Conservation (phyloP, 768 basidiomycete species). For the Calocera cornea region DNA sequence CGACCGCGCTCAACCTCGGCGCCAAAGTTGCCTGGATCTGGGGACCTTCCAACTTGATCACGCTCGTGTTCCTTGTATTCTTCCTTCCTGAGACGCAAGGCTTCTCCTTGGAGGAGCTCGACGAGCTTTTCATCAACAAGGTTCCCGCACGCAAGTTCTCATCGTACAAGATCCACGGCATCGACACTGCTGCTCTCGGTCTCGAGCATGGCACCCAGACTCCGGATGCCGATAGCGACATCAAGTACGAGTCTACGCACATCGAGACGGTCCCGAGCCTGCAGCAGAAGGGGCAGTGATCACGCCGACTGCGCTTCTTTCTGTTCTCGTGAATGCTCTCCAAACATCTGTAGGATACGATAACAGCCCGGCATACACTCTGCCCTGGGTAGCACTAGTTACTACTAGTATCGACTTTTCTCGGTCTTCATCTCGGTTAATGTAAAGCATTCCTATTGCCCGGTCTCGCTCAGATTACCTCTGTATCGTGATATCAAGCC, state of each 20-base stretch:
- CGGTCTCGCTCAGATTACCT: not conserved
- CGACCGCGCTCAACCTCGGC: constrained; percentile 10
- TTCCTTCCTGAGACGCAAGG: constrained; percentile 8
- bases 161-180: not conserved
- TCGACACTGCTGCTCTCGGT: not conserved
- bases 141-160: not conserved
- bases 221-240: not conserved
- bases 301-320: not conserved
- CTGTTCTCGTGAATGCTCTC: not conserved
- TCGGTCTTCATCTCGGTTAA: not conserved
- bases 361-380: not conserved
- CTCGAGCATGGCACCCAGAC: not conserved
- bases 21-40: constrained; percentile 12
- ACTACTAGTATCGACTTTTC: too few relatives aligned
- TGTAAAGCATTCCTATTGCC: not conserved
- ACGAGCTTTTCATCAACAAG: constrained; percentile 8
- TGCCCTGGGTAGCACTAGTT: too few relatives aligned
- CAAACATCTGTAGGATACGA: not conserved
- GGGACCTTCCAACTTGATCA: constrained; percentile 9
- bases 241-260: not conserved
- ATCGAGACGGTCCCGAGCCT: not conserved
- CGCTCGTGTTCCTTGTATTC: constrained; percentile 8
- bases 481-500: too few relatives aligned
- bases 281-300: not conserved
- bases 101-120: constrained; percentile 7